Evolutionary conservation across 164 flowering plant genomes (phyloP).

Genomic region (Vitis vinifera): DNA sequence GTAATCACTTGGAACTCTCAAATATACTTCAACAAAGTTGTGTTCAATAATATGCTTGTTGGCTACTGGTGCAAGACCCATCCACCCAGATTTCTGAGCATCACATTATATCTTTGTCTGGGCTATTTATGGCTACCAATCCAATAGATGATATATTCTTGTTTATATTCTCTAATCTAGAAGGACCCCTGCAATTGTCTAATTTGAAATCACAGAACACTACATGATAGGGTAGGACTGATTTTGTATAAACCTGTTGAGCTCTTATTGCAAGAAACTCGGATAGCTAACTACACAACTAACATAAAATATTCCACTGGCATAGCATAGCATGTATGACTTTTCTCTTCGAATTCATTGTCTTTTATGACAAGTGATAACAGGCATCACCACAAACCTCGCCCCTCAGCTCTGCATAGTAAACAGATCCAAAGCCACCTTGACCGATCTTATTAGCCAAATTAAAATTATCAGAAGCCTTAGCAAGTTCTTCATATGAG

Average conservation of each 20-base stretch:
- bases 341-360: too few relatives aligned
- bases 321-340: too few relatives aligned
- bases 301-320: too few relatives aligned
- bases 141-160: background rate
- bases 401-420: constrained; percentile 91
- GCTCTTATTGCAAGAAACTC: too few relatives aligned
- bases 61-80: background rate
- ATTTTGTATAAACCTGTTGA: too few relatives aligned
- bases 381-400: constrained; percentile 53
- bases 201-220: too few relatives aligned
- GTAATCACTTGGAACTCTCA: background rate
- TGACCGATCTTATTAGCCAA: constrained; percentile 75
- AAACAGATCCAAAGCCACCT: constrained; percentile 96
- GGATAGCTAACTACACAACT: too few relatives aligned
- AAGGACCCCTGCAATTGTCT: too few relatives aligned
- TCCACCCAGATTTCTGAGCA: too few relatives aligned
- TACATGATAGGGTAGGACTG: too few relatives aligned
- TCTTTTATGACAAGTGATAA: background rate
- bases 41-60: background rate
- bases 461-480: constrained; percentile 75
- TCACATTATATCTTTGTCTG: too few relatives aligned
- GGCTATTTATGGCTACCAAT: constrained; percentile 22
- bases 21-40: background rate
- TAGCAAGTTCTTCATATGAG: constrained; percentile 87
- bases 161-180: background rate